A percentile compares a stretch with the other conserved stretches of the same genome.
These are phyloP conservation scores for Telfairia occidentalis DNA, from an alignment of 331 rosid genomes.

Conservation along the genomic window DNA sequence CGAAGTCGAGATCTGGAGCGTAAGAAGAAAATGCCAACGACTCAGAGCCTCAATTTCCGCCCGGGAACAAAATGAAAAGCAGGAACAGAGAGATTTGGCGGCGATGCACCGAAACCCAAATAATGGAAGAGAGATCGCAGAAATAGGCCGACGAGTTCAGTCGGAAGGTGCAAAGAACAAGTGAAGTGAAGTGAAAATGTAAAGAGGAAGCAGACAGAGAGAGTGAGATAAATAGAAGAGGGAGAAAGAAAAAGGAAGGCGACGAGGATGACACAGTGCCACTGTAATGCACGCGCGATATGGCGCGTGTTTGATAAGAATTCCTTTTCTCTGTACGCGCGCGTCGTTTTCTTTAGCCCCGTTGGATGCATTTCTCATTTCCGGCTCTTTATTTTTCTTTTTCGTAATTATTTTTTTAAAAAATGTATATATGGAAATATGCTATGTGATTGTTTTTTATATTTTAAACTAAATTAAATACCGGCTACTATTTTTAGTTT, in stretches of 20 bases:
- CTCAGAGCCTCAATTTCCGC: neutral
- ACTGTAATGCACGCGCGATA: neutral
- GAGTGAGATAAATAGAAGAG: slow-evolving; percentile 5
- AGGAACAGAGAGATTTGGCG: neutral
- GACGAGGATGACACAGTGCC: neutral
- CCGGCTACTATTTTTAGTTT: neutral
- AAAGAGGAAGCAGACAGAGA: neutral
- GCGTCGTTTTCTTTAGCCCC: slow-evolving; percentile 4
- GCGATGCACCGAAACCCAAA: neutral
- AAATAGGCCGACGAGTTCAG: neutral
- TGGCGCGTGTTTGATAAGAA: slow-evolving; percentile 24
- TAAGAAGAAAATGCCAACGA: neutral
- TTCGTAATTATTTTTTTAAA: neutral
- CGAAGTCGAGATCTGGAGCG: slow-evolving; percentile 28
- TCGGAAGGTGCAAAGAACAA: neutral
- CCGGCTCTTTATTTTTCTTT: neutral
- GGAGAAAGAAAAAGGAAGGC: neutral
- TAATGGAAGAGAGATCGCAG: neutral
- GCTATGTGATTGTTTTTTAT: neutral
- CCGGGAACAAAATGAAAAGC: neutral
- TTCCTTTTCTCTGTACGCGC: neutral
- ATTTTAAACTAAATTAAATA: neutral
- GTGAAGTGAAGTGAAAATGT: neutral
- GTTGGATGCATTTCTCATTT: slow-evolving; percentile 6
- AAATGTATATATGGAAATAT: neutral